Base-by-base conservation (phyloP, 176 grass and related monocot species). In the Lolium multiflorum region DNA sequence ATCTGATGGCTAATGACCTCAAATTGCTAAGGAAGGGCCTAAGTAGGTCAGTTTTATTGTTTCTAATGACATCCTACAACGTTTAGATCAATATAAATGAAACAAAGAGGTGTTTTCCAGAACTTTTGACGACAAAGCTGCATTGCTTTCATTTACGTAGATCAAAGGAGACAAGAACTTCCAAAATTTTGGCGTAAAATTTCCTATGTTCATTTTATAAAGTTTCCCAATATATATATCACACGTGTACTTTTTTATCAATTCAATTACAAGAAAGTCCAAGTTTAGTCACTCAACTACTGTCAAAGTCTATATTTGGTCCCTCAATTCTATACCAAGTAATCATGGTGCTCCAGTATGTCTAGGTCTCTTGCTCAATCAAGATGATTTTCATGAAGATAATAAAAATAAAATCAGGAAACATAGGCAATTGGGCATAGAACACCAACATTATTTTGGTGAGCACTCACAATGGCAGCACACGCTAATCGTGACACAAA, bases 401-500 rank as follows among this genome's bases (percentile, higher is more conserved):
- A 21, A 25, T 62, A 11, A 25, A 62, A 62, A 24, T 10, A 21
- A 3, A 25, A 21, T 62, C 25, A 62, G 21, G 60, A 62, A 26
- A 63, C 10, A 63, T 12, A 63, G 26, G 11, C 10, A 11, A 63
- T 63, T 63, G 22, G 58, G 11, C 60, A 25, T 63, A 25, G 4
- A 26, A 14, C 11, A 63, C 21, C 11, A 26, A 63, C 4, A 63
- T 26, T 13, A 63, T 25, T 63, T 63, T 26, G 60, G 22, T 14
- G 60, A 63, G 54, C 60, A 63, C 60, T 63, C 60, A 63, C 4
- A 63, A 63, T 63, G 60, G 60, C 60, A 63, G 11, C 60, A 63
- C 24, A 26, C 13, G 60, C 4, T 63, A 63, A 63, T 63, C 11
- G 1, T 64, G 4, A 5, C 12, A 22, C 21, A 25, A 62, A 62